Conservation (phyloP, 345 rosid species). For the Brassica juncea region DNA sequence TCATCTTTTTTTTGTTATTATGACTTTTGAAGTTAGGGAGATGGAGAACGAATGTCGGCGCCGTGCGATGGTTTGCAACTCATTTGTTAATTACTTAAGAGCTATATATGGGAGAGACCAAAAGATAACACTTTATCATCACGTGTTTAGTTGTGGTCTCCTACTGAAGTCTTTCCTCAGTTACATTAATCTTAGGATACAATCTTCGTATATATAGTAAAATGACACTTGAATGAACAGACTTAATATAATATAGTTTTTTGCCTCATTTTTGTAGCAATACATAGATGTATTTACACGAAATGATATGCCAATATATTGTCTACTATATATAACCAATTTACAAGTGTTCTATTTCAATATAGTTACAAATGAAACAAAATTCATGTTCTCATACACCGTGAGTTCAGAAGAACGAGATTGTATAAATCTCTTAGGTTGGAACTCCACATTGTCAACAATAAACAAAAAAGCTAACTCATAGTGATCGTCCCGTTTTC, state of each 20-base stretch:
- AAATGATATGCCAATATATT: not conserved
- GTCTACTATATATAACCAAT: not conserved
- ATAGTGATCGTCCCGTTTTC: not conserved
- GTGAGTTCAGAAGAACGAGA: not conserved
- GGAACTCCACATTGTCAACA: not conserved
- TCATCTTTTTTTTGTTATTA: not conserved
- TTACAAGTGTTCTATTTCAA: not conserved
- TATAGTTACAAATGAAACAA: not conserved
- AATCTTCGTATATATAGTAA: not conserved
- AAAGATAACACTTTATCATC: conserved; percentile 9
- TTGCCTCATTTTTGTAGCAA: not conserved
- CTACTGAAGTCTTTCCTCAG: not conserved
- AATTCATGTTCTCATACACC: not conserved
- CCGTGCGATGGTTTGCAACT: conserved; percentile 34
- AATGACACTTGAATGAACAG: not conserved
- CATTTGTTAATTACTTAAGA: conserved; percentile 9
- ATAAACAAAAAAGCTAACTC: not conserved
- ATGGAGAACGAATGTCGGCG: conserved; percentile 33
- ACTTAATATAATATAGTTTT: not conserved
- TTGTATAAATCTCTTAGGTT: not conserved
- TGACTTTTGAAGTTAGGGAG: conserved; percentile 27
- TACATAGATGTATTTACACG: not conserved
- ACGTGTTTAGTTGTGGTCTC: conserved; percentile 3
- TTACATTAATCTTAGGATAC: not conserved
- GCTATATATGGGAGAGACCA: not conserved